A percentile compares a stretch with the other conserved stretches of the same genome.
Evolutionary conservation across 2,329 filamentous ascomycete species (phyloP).

Genomic region (Trematosphaeria pertusa): DNA sequence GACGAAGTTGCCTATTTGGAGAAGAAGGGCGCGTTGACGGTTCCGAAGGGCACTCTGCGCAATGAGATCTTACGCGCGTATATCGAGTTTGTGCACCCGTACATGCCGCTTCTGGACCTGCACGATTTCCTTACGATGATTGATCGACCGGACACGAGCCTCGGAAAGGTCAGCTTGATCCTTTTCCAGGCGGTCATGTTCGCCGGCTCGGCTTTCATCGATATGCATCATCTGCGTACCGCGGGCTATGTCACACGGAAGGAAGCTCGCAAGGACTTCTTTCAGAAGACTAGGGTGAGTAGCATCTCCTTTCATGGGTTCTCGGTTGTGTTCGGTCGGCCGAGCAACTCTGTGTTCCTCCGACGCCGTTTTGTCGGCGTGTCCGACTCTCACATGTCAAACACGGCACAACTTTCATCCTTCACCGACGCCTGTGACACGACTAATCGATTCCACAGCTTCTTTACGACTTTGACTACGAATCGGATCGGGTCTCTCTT

Average conservation of each 20-base stretch:
- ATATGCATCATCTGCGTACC: constrained; percentile 75
- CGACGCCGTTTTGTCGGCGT: neutral
- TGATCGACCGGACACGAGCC: constrained; percentile 70
- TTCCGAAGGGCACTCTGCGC: constrained; percentile 74
- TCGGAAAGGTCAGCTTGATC: constrained; percentile 79
- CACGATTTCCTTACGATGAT: constrained; percentile 67
- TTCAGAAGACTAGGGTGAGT: constrained; percentile 83
- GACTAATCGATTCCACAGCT: no score
- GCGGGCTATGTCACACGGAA: constrained; percentile 82
- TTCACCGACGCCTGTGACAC: no score
- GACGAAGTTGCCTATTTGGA: constrained; percentile 86
- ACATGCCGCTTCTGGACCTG: constrained; percentile 84
- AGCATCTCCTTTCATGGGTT: constrained; percentile 8
- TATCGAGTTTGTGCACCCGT: constrained; percentile 89
- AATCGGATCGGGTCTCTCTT: constrained; percentile 84
- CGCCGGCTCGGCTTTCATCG: constrained; percentile 85
- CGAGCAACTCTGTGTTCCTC: constrained; percentile 2
- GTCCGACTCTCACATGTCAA: neutral
- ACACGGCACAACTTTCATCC: no score
- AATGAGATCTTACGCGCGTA: constrained; percentile 84
- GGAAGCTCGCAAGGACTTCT: constrained; percentile 85
- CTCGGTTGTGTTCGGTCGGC: constrained; percentile 10
- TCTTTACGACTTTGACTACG: constrained; percentile 95
- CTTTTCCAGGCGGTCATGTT: constrained; percentile 97
- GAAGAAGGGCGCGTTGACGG: constrained; percentile 81